A percentile compares a stretch with the other conserved stretches of the same genome.
phyloP scores from a whole-genome alignment of 306 rosid species.

The apple (Malus domestica) region DNA sequence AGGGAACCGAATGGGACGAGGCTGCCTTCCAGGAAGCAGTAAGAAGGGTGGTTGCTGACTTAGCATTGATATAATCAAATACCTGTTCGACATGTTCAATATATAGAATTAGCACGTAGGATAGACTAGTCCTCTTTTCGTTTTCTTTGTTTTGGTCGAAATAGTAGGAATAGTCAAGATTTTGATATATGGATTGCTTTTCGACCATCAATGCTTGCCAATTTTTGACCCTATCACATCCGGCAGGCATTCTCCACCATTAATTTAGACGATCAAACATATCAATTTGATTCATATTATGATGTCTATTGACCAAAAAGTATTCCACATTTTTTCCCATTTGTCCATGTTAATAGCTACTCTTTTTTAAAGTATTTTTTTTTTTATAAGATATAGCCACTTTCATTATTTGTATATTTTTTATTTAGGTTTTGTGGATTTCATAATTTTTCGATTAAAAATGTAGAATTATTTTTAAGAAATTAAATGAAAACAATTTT shows the following conservation, averaged over 20 bases:
- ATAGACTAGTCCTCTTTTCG: neutral
- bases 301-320: neutral
- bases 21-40: slow-evolving; percentile 85
- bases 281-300: neutral
- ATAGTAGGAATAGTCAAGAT: slow-evolving; percentile 4
- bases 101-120: neutral
- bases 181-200: slow-evolving; percentile 4
- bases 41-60: slow-evolving; percentile 59
- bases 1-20: slow-evolving; percentile 84
- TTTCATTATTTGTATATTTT: too few relatives aligned
- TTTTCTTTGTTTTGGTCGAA: neutral
- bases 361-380: too few relatives aligned
- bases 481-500: too few relatives aligned
- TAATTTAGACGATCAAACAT: neutral
- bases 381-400: too few relatives aligned
- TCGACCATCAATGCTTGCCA: neutral
- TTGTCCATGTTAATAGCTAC: too few relatives aligned
- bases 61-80: slow-evolving; percentile 10
- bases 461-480: too few relatives aligned
- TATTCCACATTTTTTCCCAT: neutral
- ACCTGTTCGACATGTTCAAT: too few relatives aligned
- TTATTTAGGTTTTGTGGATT: too few relatives aligned
- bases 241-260: neutral
- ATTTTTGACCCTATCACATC: neutral
- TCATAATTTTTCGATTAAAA: too few relatives aligned